phyloP scores from a whole-genome alignment of 495 filamentous ascomycete genomes.

The Penicillium pulvis region DNA sequence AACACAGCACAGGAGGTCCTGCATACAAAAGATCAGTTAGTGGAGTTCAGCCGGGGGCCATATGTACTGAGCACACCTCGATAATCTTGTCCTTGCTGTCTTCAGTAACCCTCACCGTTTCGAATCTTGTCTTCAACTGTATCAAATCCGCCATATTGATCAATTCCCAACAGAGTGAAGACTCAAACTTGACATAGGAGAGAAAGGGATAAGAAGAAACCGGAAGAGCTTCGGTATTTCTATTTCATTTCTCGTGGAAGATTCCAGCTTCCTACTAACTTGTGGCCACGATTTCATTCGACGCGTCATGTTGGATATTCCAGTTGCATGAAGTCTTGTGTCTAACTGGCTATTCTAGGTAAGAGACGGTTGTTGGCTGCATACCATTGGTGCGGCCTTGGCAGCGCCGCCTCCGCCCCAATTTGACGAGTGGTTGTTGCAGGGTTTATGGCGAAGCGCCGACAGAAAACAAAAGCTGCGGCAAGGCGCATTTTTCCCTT shows the following conservation, averaged over 20 bases:
- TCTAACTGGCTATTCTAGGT: too few species aligned
- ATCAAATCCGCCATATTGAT: constrained; percentile 3
- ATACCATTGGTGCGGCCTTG: neutral
- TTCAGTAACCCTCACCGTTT: constrained; percentile 4
- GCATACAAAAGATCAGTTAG: neutral
- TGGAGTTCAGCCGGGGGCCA: neutral
- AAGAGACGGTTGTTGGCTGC: too few species aligned
- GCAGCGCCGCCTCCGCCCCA: neutral
- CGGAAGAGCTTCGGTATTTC: neutral
- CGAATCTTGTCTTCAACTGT: constrained; percentile 8
- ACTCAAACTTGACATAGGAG: neutral
- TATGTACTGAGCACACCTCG: constrained; percentile 6
- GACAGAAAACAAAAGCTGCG: neutral
- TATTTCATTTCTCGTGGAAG: neutral
- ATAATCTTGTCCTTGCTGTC: constrained; percentile 9
- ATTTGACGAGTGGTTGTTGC: constrained; percentile 3
- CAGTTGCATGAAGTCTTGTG: too few species aligned
- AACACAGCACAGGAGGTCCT: constrained; percentile 20
- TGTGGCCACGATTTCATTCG: neutral
- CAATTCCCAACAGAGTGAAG: neutral
- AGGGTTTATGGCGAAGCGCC: constrained; percentile 5
- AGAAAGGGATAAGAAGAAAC: neutral
- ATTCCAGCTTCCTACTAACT: neutral
- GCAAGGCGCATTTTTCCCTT: neutral
- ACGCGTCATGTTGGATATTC: neutral